Evolutionary conservation across 1,139 yeast species (phyloP), one percentile per base, ranked within the genome.

Genomic region (Candida glucosophila): DNA sequence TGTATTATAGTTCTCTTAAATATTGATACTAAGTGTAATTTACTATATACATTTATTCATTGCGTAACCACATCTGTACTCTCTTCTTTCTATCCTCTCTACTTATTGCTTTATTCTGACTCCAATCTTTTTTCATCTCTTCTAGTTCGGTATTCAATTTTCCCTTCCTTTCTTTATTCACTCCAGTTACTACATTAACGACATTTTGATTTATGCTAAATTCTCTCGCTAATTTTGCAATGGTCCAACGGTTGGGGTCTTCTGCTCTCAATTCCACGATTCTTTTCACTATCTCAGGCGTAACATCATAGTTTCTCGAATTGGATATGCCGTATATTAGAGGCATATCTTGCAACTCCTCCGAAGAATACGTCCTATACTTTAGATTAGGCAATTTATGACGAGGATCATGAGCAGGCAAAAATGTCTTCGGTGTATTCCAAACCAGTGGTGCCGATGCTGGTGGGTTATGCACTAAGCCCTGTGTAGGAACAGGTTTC

Each of bases 401-500:
- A 41, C 93, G 67, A 17, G 73, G 73, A 43, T 81, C 92, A 6
- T 51, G 42, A 2, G 53, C 42, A 3, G 95, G 95, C 29, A 83
- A 54, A 46, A 83, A 83, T 4, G 76, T 75, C 35, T 67, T 67
- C 17, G 95, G 93, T 0, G 94, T 83, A 26, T 54, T 51, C 31
- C 45, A 49, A 28, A 51, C 40, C 7, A 44, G 39, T 15, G 59
- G 52, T 21, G 50, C 40, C 18, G 58, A 40, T 25, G 58, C 41
- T 26, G 67, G 63, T 9, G 67, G 67, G 29, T 53, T 55, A 37
- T 53, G 52, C 15, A 63, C 54, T 28, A 64, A 46, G 4, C 69
- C 69, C 29, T 50, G 53, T 5, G 58, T 50, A 19, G 52, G 49
- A 22, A 43, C 47, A 5, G 71, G 70, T 40, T 57, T 62, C 44